Conservation (phyloP, 2,329 filamentous ascomycete genomes). For the Trichoderma asperellum region DNA sequence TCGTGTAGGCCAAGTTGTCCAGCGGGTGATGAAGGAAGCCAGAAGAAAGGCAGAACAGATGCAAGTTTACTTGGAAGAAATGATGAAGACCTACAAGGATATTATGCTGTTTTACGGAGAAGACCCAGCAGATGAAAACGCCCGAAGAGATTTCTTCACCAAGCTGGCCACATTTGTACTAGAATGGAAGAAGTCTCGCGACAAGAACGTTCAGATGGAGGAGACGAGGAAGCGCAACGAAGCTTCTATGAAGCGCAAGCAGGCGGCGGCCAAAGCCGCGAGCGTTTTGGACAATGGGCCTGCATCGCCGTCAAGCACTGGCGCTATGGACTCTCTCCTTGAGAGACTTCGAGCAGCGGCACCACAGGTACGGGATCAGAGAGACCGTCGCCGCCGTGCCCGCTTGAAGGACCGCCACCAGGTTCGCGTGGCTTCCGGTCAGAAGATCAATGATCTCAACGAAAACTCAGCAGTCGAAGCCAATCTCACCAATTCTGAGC, state of each 20-base stretch:
- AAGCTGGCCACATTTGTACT: conserved; percentile 88
- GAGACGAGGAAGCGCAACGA: conserved; percentile 85
- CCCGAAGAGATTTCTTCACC: conserved; percentile 91
- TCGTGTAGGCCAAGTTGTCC: conserved; percentile 87
- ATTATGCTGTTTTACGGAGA: conserved; percentile 98
- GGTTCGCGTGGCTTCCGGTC: conserved; percentile 84
- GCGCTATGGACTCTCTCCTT: conserved; percentile 93
- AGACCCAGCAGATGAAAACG: conserved; percentile 87
- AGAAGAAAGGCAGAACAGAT: conserved; percentile 95
- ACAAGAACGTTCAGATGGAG: conserved; percentile 87
- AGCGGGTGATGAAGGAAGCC: conserved; percentile 95
- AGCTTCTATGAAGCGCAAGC: conserved; percentile 88
- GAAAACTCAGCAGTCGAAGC: conserved; percentile 63
- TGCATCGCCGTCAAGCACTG: conserved; percentile 72
- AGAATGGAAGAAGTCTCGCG: conserved; percentile 94
- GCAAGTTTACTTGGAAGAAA: conserved; percentile 90
- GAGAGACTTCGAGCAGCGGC: conserved; percentile 94
- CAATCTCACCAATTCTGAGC: conserved; percentile 42
- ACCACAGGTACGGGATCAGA: conserved; percentile 84
- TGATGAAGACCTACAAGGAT: conserved; percentile 87
- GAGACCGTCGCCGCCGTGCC: conserved; percentile 84
- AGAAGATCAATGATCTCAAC: conserved; percentile 74
- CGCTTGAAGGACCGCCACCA: conserved; percentile 89
- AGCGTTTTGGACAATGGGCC: conserved; percentile 51
- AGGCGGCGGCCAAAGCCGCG: conserved; percentile 66